Conservation (phyloP, 192 early-diverging fungal genomes). For the Pilobolus umbonatus region DNA sequence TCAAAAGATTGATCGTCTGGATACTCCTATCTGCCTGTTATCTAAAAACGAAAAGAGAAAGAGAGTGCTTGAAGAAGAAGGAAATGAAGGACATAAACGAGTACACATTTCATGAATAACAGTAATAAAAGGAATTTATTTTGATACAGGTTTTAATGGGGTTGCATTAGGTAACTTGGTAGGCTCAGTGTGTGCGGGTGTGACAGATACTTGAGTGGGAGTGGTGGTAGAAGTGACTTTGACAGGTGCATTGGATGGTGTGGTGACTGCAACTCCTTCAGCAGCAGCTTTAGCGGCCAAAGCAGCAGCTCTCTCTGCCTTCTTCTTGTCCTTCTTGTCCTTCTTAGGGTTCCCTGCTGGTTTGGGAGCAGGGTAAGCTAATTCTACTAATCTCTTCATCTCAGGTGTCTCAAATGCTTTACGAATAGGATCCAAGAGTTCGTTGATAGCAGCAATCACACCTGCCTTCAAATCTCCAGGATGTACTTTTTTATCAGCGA, state of each 20-base stretch:
- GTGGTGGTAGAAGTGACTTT: too few relatives aligned
- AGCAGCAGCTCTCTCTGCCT: slow-evolving; percentile 17
- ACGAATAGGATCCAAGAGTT: slow-evolving; percentile 83
- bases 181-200: too few relatives aligned
- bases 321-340: slow-evolving; percentile 17
- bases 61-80: too few relatives aligned
- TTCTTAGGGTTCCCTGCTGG: slow-evolving; percentile 8
- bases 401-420: slow-evolving; percentile 67
- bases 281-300: slow-evolving; percentile 10
- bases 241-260: neutral
- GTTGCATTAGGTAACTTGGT: too few relatives aligned
- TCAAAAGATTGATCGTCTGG: too few relatives aligned
- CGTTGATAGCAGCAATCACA: slow-evolving; percentile 78
- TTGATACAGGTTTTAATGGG: too few relatives aligned
- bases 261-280: neutral
- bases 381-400: slow-evolving; percentile 62
- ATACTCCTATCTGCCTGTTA: too few relatives aligned
- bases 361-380: slow-evolving; percentile 73
- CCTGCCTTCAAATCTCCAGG: slow-evolving; percentile 93
- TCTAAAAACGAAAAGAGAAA: too few relatives aligned
- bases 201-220: neutral
- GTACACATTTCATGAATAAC: too few relatives aligned
- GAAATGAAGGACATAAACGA: too few relatives aligned
- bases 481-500: slow-evolving; percentile 81
- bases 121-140: too few relatives aligned